phyloP scores from a whole-genome alignment of 192 early-diverging fungal genomes.

The Pilobolus umbonatus region DNA sequence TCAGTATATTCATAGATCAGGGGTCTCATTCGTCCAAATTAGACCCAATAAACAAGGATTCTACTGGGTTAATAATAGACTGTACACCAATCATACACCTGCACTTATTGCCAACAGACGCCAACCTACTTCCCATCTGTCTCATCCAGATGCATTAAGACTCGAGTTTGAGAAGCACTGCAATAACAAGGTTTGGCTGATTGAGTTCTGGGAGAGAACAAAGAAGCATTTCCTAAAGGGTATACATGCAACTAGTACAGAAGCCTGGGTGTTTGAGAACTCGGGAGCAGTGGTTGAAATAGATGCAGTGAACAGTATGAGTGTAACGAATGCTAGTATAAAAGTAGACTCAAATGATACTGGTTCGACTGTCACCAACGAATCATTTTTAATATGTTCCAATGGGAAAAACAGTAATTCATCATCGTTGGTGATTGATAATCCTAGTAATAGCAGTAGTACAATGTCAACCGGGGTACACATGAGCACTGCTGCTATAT shows the following conservation, averaged over 20 bases:
- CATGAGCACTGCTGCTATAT: no score
- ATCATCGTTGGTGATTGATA: not conserved
- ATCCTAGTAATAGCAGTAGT: no score
- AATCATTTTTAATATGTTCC: not conserved
- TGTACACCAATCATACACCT: conserved; percentile 57
- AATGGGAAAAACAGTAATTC: not conserved
- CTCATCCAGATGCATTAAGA: conserved; percentile 56
- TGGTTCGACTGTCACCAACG: no score
- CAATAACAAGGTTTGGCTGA: conserved; percentile 47
- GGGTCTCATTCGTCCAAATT: conserved; percentile 92
- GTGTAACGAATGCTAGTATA: no score
- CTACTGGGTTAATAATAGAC: conserved; percentile 84
- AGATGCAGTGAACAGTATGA: not conserved
- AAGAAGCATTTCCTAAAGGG: conserved; percentile 13
- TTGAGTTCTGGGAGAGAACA: conserved; percentile 59
- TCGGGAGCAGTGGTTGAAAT: conserved; percentile 11
- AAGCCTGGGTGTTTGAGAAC: conserved; percentile 30
- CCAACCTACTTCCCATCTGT: conserved; percentile 19
- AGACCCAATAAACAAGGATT: conserved; percentile 64
- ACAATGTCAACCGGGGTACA: no score
- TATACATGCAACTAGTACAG: conserved; percentile 7
- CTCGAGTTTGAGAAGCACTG: conserved; percentile 61
- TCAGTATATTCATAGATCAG: conserved; percentile 88
- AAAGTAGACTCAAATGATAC: no score
- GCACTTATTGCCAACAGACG: conserved; percentile 36